Base-by-base conservation (phyloP, 176 grass and related monocot genomes). In the Musa acuminata region DNA sequence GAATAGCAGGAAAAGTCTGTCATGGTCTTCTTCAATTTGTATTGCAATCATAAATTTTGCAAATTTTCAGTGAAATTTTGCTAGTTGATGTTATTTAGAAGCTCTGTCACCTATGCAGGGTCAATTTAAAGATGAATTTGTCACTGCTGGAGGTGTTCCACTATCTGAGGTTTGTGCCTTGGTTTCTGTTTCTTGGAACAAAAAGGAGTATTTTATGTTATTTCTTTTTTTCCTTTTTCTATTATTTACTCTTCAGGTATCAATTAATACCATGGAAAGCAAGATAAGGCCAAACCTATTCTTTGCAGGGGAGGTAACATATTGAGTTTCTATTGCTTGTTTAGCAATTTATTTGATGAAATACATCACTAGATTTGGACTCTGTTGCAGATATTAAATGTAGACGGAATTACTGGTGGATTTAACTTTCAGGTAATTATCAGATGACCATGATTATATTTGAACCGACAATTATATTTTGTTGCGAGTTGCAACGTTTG, bases 101-200 rank as follows among this genome's bases (percentile, higher is more conserved):
- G 69, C 19, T 69, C 65, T 71, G 21, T 70, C 64, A 64, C 75
- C 60, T 69, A 81, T 57, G 43, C 53, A 98, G 90, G 95, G 95
- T 20, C 95, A 98, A 85, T 93, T 91, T 81, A 93, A 98, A 90
- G 95, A 98, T 83, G 95, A 98, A 86, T 98, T 98, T 81, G 95
- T 98, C 64, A 98, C 90, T 22, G 88, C 90, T 5, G 95, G 95
- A 79, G 95, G 90, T 71, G 84, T 91, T 83, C 88, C 86, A 74
- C 55, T 98, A 75, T 91, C 90, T 68, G 95, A 98, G 88, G 95
- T 97, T 72, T 57, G 62, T 85, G 14, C 71, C 69, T 69, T 80
- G 22, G 12, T 70, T 53, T 53, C 19, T 75, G 68, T 72, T 77
- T 63, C 55, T 62, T 72, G 20, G 75, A 76, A 48, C 54, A 51